These are phyloP conservation scores for Cenchrus purpureus DNA, from an alignment of 176 grass and related monocot species.

Conservation along the genomic window DNA sequence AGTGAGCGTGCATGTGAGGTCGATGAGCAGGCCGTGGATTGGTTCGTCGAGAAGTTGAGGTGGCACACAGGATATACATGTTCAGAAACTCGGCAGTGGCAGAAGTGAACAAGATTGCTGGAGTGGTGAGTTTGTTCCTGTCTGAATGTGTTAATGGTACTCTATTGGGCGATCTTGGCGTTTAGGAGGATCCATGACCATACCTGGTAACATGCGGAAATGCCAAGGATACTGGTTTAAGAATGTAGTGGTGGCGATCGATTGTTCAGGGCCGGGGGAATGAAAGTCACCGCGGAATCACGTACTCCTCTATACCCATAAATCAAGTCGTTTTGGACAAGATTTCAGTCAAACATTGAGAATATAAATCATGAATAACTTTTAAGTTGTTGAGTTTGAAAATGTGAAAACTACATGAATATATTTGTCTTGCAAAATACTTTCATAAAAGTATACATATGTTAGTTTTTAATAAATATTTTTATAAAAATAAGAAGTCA, in stretches of 20 bases:
- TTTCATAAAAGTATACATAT: no score
- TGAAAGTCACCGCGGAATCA: not conserved
- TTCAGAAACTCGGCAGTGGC: not conserved
- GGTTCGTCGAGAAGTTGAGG: not conserved
- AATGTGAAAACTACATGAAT: no score
- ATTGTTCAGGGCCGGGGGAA: not conserved
- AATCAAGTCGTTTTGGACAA: no score
- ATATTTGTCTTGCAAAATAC: no score
- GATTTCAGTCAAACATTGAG: no score
- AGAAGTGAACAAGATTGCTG: slow-evolving; percentile 36
- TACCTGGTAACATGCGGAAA: slow-evolving; percentile 15
- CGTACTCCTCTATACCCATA: no score
- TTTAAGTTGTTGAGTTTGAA: no score
- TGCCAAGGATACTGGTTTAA: not conserved
- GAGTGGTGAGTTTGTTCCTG: not conserved
- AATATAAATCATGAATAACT: no score
- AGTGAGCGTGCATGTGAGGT: slow-evolving; percentile 23
- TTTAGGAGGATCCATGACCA: not conserved
- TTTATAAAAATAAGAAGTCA: no score
- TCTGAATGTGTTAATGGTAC: slow-evolving; percentile 4
- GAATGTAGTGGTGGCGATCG: not conserved
- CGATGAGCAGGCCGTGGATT: slow-evolving; percentile 4
- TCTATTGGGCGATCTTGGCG: slow-evolving; percentile 21
- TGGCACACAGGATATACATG: not conserved
- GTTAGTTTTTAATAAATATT: no score